A percentile compares a stretch with the other conserved stretches of the same genome.
Conservation (phyloP, 768 basidiomycete species). For the Kwoniella heveanensis region DNA sequence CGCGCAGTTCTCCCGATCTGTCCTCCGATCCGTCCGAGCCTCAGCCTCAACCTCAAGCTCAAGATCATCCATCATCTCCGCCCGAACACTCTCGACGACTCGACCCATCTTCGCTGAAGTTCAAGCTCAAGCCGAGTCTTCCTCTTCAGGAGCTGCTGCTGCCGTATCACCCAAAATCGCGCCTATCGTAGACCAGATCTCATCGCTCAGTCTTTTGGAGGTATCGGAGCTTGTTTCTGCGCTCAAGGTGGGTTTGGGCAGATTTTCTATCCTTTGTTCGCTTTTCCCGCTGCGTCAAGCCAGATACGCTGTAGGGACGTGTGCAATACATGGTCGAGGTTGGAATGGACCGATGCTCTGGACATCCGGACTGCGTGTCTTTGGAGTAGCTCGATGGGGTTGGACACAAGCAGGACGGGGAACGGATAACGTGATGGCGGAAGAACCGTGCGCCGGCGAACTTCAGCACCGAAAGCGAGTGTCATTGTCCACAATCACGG, state of each 20-base stretch:
- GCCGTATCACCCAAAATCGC: conserved; percentile 62
- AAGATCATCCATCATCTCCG: conserved; percentile 7
- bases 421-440: no score
- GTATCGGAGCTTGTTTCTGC: conserved; percentile 90
- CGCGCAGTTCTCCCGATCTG: conserved; percentile 25
- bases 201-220: conserved; percentile 81
- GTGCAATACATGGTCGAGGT: no score
- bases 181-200: conserved; percentile 90
- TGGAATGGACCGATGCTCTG: no score
- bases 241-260: conserved; percentile 76
- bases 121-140: conserved; percentile 9
- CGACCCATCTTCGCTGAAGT: conserved; percentile 11
- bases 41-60: conserved; percentile 22
- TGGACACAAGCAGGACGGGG: no score
- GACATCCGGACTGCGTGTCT: no score
- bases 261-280: no score
- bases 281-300: no score
- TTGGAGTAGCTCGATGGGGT: no score
- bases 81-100: conserved; percentile 25
- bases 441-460: no score
- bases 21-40: conserved; percentile 24
- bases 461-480: no score
- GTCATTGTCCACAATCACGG: no score
- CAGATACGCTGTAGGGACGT: no score
- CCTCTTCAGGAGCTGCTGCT: conserved; percentile 3